Conservation (phyloP, 177 flowering plant species). For the Tripterygium wilfordii region DNA sequence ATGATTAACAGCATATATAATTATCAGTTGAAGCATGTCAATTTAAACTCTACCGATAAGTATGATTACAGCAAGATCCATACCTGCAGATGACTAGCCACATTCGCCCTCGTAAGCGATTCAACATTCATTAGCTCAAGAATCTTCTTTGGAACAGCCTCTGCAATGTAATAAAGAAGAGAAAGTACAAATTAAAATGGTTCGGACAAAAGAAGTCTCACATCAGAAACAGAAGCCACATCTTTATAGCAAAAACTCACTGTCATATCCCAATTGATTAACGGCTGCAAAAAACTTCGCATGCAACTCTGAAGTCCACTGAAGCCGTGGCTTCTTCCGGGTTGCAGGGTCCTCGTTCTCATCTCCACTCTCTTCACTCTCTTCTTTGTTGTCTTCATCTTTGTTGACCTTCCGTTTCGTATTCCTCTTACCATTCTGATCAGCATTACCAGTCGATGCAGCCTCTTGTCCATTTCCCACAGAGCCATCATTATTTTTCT, state of each 20-base stretch:
- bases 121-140: conserved; percentile 91
- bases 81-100: conserved; percentile 98
- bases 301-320: conserved; percentile 89
- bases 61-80: conserved; percentile 5
- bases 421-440: conserved; percentile 37
- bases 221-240: too few species aligned
- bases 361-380: conserved; percentile 45
- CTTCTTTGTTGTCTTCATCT: conserved; percentile 69
- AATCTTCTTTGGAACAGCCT: conserved; percentile 94
- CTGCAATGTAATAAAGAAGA: conserved; percentile 38
- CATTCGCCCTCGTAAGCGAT: conserved; percentile 88
- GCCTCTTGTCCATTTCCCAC: conserved; percentile 38
- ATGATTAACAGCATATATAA: too few species aligned
- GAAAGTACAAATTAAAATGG: too few species aligned
- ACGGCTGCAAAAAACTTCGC: conserved; percentile 87
- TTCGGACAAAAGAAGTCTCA: background rate
- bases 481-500: conserved; percentile 18
- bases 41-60: background rate
- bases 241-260: conserved; percentile 68
- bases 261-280: conserved; percentile 81
- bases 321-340: conserved; percentile 88
- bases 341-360: conserved; percentile 61
- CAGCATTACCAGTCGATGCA: conserved; percentile 17
- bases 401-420: conserved; percentile 71
- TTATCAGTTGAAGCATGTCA: too few species aligned